Percentiles rank a stretch among this genome's conserved stretches.
phyloP scores from a whole-genome alignment of 495 filamentous ascomycete species.

The Lophiotrema nucula region DNA sequence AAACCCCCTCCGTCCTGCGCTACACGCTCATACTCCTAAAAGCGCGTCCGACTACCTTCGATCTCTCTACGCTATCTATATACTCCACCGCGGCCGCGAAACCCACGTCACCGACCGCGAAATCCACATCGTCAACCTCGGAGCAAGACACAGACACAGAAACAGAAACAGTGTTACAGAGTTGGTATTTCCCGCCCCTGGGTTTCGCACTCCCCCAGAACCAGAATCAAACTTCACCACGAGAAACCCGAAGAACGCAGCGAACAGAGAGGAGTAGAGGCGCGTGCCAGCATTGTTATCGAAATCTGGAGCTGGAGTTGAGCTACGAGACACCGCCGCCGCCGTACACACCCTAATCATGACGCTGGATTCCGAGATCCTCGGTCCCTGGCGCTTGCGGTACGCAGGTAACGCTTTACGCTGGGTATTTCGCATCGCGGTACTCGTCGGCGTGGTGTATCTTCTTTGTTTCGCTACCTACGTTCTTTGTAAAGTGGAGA shows the following conservation, averaged over 20 bases:
- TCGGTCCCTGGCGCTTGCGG: neutral
- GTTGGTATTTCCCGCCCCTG: neutral
- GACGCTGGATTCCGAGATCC: neutral
- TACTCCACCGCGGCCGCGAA: neutral
- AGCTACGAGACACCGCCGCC: constrained; percentile 19
- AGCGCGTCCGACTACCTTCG: constrained; percentile 11
- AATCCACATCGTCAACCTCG: neutral
- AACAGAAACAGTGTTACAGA: no score
- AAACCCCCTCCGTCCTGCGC: constrained; percentile 20
- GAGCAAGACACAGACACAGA: neutral
- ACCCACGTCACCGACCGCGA: neutral
- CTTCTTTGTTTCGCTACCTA: neutral
- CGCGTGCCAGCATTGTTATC: neutral
- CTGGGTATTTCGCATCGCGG: neutral
- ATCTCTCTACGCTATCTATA: constrained; percentile 4
- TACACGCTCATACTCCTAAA: constrained; percentile 28
- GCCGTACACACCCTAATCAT: constrained; percentile 16
- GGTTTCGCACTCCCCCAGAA: neutral
- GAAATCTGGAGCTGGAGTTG: no score
- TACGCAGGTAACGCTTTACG: neutral
- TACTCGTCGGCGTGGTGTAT: no score
- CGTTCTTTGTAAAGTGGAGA: neutral
- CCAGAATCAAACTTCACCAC: neutral
- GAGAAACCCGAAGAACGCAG: neutral
- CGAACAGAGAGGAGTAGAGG: no score